Evolutionary conservation across 805 yeast genomes (phyloP), one percentile per base, ranked within the genome.

Genomic region (Starmerella potacharoeniae): DNA sequence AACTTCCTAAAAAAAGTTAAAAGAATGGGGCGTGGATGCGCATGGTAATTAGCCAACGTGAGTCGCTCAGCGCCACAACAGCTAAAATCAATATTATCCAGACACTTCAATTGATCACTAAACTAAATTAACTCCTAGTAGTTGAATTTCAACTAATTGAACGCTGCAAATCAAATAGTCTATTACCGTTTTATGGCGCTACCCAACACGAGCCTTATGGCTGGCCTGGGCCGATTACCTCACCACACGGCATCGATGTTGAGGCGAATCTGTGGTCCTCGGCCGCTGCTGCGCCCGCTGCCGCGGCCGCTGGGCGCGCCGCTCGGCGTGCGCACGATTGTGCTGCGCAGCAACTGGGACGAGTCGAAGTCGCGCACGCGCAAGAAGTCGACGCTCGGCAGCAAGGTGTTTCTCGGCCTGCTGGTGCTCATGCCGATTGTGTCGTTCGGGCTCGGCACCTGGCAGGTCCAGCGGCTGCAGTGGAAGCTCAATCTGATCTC

Each of bases 401-500:
- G 52, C 39, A 60, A 49, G 39, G 43, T 56, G 2, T 62, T 73
- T 71, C 55, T 70, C 63, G 77, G 64, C 62, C 73, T 80, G 55
- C 71, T 58, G 55, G 66, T 65, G 11, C 79, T 91, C 22, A 91
- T 95, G 83, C 98, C 98, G 0, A 75, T 89, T 1, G 76, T 89
- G 2, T 80, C 96, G 10, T 86, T 91, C 66, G 83, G 82, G 48
- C 72, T 93, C 45, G 98, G 97, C 1, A 78, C 89, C 54, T 93
- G 98, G 98, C 98, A 93, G 71, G 81, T 86, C 47, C 74, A 79
- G 62, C 75, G 98, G 60, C 71, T 93, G 50, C 75, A 79, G 57
- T 93, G 98, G 98, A 93, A 93, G 68, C 84, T 82, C 29, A 79
- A 82, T 58, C 74, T 93, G 58, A 84, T 93, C 58, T 83, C 95